phyloP scores from a whole-genome alignment of 2,329 filamentous ascomycete species.

The Thelonectria blattea region DNA sequence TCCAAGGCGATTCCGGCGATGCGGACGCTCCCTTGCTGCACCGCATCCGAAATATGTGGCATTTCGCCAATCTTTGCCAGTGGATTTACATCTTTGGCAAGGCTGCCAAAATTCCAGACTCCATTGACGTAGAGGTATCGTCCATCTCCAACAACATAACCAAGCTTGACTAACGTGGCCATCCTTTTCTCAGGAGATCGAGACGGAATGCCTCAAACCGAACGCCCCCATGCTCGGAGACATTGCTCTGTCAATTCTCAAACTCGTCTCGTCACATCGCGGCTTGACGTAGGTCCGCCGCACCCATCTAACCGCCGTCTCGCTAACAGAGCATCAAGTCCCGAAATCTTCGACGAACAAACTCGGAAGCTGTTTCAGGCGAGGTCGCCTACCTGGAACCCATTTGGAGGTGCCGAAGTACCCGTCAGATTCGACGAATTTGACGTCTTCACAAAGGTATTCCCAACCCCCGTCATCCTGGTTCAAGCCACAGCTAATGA shows the following conservation, averaged over 20 bases:
- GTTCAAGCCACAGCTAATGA: not conserved
- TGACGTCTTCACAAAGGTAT: slow-evolving; percentile 79
- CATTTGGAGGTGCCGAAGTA: slow-evolving; percentile 79
- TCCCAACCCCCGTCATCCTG: slow-evolving; percentile 10
- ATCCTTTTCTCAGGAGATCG: slow-evolving; percentile 70
- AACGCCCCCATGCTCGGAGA: slow-evolving; percentile 76
- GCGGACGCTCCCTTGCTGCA: slow-evolving; percentile 50
- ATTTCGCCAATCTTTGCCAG: slow-evolving; percentile 92
- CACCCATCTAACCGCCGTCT: not conserved
- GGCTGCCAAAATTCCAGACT: slow-evolving; percentile 86
- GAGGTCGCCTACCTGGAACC: slow-evolving; percentile 81
- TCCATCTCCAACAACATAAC: not conserved
- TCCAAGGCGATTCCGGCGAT: slow-evolving; percentile 27
- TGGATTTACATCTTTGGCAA: slow-evolving; percentile 92
- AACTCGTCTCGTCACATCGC: slow-evolving; percentile 92
- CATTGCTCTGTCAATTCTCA: slow-evolving; percentile 85
- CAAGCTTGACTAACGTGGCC: slow-evolving; percentile 1
- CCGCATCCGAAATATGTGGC: slow-evolving; percentile 87
- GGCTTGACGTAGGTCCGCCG: slow-evolving; percentile 77
- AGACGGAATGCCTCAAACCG: slow-evolving; percentile 85
- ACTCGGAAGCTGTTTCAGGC: slow-evolving; percentile 84
- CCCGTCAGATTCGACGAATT: slow-evolving; percentile 80
- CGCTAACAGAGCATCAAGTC: slow-evolving; percentile 54
- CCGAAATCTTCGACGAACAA: slow-evolving; percentile 91
- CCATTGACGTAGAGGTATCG: slow-evolving; percentile 85